Evolutionary conservation across 2,329 filamentous ascomycete species (phyloP).

Genomic region (Trichoderma asperellum): DNA sequence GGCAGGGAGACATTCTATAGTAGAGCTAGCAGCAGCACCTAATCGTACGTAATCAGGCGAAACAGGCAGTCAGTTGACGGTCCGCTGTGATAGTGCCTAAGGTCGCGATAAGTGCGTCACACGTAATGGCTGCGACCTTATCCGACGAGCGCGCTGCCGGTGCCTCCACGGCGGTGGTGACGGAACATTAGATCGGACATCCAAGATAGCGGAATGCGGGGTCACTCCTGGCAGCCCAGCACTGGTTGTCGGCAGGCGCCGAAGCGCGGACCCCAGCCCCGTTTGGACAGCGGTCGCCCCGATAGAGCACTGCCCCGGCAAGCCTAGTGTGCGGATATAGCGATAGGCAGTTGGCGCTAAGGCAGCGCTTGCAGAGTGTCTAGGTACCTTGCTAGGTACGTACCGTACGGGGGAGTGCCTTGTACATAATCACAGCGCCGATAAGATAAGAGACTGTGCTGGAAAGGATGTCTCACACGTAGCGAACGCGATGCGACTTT

Average conservation of each 20-base stretch:
- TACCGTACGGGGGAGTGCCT: neutral
- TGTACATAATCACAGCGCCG: slow-evolving; percentile 1
- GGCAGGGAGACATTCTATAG: slow-evolving; percentile 20
- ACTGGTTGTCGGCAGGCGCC: slow-evolving; percentile 26
- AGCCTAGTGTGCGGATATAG: neutral
- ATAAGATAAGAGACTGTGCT: slow-evolving; percentile 26
- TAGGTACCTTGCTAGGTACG: too few relatives aligned
- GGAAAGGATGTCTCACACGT: slow-evolving; percentile 1
- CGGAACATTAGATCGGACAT: slow-evolving; percentile 22
- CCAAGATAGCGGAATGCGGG: slow-evolving; percentile 24
- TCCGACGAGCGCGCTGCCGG: neutral
- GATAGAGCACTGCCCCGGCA: slow-evolving; percentile 1
- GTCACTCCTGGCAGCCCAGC: neutral
- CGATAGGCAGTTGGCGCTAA: neutral
- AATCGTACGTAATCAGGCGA: slow-evolving; percentile 8
- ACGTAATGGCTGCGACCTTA: neutral
- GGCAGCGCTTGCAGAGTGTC: neutral
- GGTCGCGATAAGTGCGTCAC: neutral
- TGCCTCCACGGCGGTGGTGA: neutral
- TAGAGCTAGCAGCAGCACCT: slow-evolving; percentile 2
- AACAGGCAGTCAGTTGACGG: slow-evolving; percentile 5
- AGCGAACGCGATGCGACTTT: slow-evolving; percentile 26
- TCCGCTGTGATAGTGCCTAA: neutral
- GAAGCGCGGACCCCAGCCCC: slow-evolving; percentile 26
- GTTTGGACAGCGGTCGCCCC: neutral